A percentile compares a stretch with the other conserved stretches of the same genome.
These are phyloP conservation scores for Neurospora sp. DNA, from an alignment of 495 filamentous ascomycete genomes.

Conservation along the genomic window DNA sequence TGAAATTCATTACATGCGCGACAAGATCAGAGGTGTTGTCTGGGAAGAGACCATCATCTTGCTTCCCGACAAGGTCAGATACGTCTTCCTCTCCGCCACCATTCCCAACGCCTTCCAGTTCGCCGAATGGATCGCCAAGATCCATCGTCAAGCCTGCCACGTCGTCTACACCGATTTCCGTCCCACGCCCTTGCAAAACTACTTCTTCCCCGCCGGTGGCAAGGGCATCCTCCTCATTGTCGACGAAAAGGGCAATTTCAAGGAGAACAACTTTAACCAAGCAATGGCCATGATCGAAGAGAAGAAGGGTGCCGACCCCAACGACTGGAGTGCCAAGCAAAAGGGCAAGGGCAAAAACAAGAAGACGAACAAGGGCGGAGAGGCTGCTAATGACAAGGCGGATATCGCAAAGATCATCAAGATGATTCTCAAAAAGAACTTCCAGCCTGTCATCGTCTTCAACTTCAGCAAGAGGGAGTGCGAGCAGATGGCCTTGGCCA, in stretches of 20 bases:
- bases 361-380: conserved; percentile 77
- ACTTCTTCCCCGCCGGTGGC: conserved; percentile 90
- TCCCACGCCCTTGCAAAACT: conserved; percentile 91
- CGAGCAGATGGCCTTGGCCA: conserved; percentile 73
- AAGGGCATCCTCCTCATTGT: conserved; percentile 93
- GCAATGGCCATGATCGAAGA: conserved; percentile 86
- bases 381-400: conserved; percentile 48
- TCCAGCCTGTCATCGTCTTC: conserved; percentile 97
- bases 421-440: conserved; percentile 95
- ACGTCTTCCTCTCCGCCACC: conserved; percentile 96
- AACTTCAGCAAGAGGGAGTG: conserved; percentile 97
- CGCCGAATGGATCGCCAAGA: conserved; percentile 96
- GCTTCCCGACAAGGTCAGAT: conserved; percentile 93
- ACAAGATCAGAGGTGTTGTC: conserved; percentile 87
- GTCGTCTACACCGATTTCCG: conserved; percentile 98
- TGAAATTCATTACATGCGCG: conserved; percentile 97
- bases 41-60: conserved; percentile 99
- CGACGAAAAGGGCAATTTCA: conserved; percentile 89
- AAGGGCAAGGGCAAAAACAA: conserved; percentile 87
- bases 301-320: conserved; percentile 74
- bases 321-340: conserved; percentile 63
- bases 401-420: conserved; percentile 96
- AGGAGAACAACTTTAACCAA: conserved; percentile 93
- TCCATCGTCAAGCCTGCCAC: conserved; percentile 91
- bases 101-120: conserved; percentile 99